Evolutionary conservation across 805 yeast genomes (phyloP).

Genomic region (Torulaspora maleeae): DNA sequence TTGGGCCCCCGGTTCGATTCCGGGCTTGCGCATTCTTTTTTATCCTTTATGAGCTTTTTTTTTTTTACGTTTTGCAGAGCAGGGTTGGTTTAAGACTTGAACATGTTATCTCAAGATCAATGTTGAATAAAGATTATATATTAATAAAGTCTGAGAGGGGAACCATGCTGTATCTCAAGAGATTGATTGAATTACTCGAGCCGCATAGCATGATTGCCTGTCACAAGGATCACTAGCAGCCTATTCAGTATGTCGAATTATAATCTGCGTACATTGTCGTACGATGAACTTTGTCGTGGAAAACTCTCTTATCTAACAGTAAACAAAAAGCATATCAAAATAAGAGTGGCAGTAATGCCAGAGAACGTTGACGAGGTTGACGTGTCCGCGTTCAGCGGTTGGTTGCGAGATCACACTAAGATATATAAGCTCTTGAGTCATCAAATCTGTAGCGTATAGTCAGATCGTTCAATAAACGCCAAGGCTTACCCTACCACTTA

Average conservation of each 20-base stretch:
- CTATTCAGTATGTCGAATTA: neutral
- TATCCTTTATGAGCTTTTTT: neutral
- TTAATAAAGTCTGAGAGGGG: too few relatives aligned
- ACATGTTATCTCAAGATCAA: neutral
- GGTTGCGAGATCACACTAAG: neutral
- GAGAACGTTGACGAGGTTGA: too few relatives aligned
- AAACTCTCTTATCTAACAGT: constrained; percentile 3
- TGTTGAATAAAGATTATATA: too few relatives aligned
- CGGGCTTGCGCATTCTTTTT: constrained; percentile 29
- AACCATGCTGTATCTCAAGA: too few relatives aligned
- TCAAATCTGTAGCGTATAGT: neutral
- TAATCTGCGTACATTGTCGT: neutral
- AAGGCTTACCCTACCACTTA: constrained; percentile 3
- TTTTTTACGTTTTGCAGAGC: neutral
- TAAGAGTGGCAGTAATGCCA: neutral
- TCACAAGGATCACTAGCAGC: too few relatives aligned
- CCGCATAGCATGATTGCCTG: too few relatives aligned
- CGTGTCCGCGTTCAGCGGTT: neutral
- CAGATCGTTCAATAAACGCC: neutral
- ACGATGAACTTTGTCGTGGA: neutral
- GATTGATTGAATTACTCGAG: too few relatives aligned
- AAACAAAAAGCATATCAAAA: neutral
- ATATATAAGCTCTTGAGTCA: neutral
- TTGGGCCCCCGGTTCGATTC: constrained; percentile 34
- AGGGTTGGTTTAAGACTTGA: too few relatives aligned